These are phyloP conservation scores for Stygiomarasmius scandens DNA, from an alignment of 1,284 basidiomycete species.

Conservation along the genomic window DNA sequence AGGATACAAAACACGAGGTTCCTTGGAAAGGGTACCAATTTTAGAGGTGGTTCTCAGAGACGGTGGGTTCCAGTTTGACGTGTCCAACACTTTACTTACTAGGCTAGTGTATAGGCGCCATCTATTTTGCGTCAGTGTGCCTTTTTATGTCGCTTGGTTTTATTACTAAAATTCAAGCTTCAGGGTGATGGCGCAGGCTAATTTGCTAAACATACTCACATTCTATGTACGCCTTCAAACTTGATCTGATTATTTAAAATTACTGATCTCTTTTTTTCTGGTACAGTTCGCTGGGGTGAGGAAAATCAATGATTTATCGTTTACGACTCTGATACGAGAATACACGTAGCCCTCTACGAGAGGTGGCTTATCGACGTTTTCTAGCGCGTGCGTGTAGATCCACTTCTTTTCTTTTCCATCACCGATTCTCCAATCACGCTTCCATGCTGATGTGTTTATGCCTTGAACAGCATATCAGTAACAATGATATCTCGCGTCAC, in stretches of 20 bases:
- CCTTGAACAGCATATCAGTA: conserved; percentile 33
- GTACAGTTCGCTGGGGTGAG: conserved; percentile 19
- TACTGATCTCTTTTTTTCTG: background rate
- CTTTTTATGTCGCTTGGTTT: background rate
- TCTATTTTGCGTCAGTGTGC: conserved; percentile 38
- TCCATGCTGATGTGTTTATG: too few species aligned
- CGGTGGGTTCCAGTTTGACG: conserved; percentile 28
- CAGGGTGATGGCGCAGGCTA: conserved; percentile 42
- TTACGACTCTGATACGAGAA: too few species aligned
- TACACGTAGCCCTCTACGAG: conserved; percentile 35
- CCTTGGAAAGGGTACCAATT: conserved; percentile 30
- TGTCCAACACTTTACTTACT: too few species aligned
- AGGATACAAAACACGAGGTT: conserved; percentile 32
- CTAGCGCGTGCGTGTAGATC: conserved; percentile 34
- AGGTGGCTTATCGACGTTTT: conserved; percentile 44
- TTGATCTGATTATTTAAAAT: background rate
- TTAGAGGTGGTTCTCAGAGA: conserved; percentile 38
- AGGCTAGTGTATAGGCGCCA: conserved; percentile 34
- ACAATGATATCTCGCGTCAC: conserved; percentile 45
- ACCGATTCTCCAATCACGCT: background rate
- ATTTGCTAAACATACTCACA: conserved; percentile 43
- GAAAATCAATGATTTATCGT: too few species aligned
- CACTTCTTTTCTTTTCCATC: background rate
- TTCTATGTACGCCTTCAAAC: conserved; percentile 38
- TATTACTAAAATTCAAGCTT: background rate